Base-by-base conservation (phyloP, 331 rosid genomes). In the Stylosanthes scabra region DNA sequence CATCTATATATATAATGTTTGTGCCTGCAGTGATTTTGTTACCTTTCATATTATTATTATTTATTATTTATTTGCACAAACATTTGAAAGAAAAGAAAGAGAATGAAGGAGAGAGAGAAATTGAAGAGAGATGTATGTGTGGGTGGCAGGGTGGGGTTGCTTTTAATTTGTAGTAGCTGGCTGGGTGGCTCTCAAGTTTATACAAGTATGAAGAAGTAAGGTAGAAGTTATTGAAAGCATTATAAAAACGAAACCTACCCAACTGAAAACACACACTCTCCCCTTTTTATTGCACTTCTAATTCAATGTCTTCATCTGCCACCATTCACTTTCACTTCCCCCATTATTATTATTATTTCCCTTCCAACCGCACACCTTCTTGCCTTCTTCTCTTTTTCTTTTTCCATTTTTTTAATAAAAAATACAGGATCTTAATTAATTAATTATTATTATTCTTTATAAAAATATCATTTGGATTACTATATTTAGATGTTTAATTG, bases 221-320 rank as follows among this genome's bases (percentile, higher is more conserved):
- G 37, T 31, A 58, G 57, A 65, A 72, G 8, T 45, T 57, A 79
- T 20, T 80, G 72, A 80, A 79, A 72, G 89, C 90, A 85, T 81
- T 79, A 80, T 83, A 73, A 85, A 80, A 81, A 63, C 86, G 72
- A 85, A 75, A 85, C 89, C 91, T 85, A 86, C 90, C 93, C 85
- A 87, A 85, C 92, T 77, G 89, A 81, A 80, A 82, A 31, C 37
- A 31, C 25, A 20, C 76, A 75, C 57, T 68, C 57, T 68, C 69
- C 79, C 63, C 82, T 76, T 83, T 91, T 88, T 68, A 88, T 88
- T 87, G 86, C 90, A 69, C 84, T 82, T 74, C 88, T 86, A 31
- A 31, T 31, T 90, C 85, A 87, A 88, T 90, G 89, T 49, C 4
- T 85, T 31, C 74, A 85, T 85, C 92, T 85, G 92, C 91, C 92